Evolutionary conservation across 2,329 filamentous ascomycete genomes (phyloP), one percentile per base, ranked within the genome.

Genomic region (Ceratocystis albifundus): DNA sequence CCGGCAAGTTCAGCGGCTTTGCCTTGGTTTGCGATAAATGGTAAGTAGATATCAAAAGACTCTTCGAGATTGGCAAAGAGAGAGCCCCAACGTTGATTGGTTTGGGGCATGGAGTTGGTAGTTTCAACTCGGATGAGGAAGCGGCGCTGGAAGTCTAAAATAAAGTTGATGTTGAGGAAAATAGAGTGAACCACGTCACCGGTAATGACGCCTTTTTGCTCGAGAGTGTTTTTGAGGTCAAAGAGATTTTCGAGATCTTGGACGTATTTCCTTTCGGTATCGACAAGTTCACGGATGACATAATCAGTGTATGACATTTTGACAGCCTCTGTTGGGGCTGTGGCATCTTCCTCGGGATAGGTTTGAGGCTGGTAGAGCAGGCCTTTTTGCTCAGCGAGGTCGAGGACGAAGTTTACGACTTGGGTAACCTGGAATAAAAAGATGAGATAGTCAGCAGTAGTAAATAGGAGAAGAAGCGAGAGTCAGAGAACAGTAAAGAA

Each of bases 101-200:
- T 77, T 69, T 87, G 82, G 0, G 89, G 83, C 76, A 90, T 84
- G 2, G 89, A 91, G 72, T 97, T 96, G 46, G 92, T 95, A 32
- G 95, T 95, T 77, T 99, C 94, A 69, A 99, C 89, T 66, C 91
- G 88, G 72, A 99, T 97, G 61, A 99, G 80, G 72, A 99, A 97
- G 32, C 92, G 85, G 69, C 95, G 87, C 74, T 97, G 93, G 74
- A 96, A 96, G 75, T 99, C 94, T 64, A 99, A 82, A 61, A 99
- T 89, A 36, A 89, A 86, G 74, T 97, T 96, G 73, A 97, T 85
- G 76, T 99, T 99, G 69, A 97, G 81, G 76, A 99, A 99, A 69
- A 99, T 96, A 73, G 92, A 86, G 77, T 97, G 92, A 25, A 96
- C 87, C 8, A 88, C 84, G 74, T 99, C 94, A 65, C 94, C 93